phyloP scores from a whole-genome alignment of 2,329 filamentous ascomycete genomes.

The Phyllosticta ampelicida region DNA sequence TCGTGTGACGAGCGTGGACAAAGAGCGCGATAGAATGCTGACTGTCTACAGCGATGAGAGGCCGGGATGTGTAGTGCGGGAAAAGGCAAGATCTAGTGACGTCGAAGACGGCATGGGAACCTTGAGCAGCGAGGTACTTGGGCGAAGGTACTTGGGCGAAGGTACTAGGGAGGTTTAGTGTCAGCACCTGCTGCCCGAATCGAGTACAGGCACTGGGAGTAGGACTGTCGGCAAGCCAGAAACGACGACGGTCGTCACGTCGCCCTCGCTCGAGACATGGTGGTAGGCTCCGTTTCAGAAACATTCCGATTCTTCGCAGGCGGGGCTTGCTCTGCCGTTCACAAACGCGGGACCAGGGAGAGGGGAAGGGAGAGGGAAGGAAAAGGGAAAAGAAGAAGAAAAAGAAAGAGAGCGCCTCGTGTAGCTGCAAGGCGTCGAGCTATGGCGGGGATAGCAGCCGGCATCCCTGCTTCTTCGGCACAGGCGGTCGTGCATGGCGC shows the following conservation, averaged over 20 bases:
- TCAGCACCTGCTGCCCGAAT: constrained; percentile 1
- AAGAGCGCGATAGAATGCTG: constrained; percentile 2
- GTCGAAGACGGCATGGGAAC: neutral
- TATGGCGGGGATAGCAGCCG: constrained; percentile 6
- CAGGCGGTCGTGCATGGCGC: neutral
- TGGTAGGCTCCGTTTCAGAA: constrained; percentile 7
- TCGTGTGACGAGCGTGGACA: constrained; percentile 1
- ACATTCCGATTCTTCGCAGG: constrained; percentile 6
- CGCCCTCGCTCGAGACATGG: neutral
- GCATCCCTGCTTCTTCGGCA: constrained; percentile 9
- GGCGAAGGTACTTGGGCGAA: constrained; percentile 2
- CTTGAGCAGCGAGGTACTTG: neutral
- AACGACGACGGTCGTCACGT: neutral
- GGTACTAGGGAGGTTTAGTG: neutral
- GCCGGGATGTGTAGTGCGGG: neutral
- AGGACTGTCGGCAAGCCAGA: neutral
- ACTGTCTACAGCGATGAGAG: neutral
- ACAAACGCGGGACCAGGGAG: constrained; percentile 3
- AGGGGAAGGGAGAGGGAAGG: neutral
- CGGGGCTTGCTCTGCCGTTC: constrained; percentile 7
- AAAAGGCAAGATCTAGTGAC: neutral
- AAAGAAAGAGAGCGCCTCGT: constrained; percentile 1
- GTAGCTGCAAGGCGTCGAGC: constrained; percentile 8
- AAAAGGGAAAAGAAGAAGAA: neutral
- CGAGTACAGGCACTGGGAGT: neutral